Percentiles rank a stretch among this genome's conserved stretches.
Evolutionary conservation across 2,329 filamentous ascomycete species (phyloP).

Genomic region (Talaromyces sp.): DNA sequence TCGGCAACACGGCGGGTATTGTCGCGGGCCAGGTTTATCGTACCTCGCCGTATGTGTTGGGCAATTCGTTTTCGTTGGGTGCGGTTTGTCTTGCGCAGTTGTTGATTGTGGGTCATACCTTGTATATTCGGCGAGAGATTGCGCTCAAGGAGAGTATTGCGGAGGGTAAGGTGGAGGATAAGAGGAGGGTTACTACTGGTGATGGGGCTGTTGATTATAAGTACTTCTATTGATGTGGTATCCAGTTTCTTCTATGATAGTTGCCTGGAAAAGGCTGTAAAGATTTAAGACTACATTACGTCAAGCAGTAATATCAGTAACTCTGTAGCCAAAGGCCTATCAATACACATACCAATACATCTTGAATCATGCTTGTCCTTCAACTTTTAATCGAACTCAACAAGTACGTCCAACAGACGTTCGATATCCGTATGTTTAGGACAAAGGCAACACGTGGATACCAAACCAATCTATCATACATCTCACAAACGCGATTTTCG

Average conservation of each 20-base stretch:
- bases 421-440: too few relatives aligned
- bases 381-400: not conserved
- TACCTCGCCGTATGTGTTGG: conserved; percentile 36
- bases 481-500: conserved; percentile 9
- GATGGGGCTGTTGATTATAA: conserved; percentile 51
- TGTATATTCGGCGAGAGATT: conserved; percentile 48
- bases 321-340: not conserved
- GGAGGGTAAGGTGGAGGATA: conserved; percentile 46
- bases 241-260: too few relatives aligned
- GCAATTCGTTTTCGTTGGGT: conserved; percentile 40
- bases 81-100: conserved; percentile 37
- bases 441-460: not conserved
- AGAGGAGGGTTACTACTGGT: conserved; percentile 47
- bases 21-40: conserved; percentile 50
- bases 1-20: conserved; percentile 52
- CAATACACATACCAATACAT: not conserved
- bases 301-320: not conserved
- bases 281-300: not conserved
- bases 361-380: not conserved
- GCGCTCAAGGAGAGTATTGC: conserved; percentile 40
- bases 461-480: not conserved
- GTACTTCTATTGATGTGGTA: conserved; percentile 44
- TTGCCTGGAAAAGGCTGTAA: too few relatives aligned
- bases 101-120: conserved; percentile 41
- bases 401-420: not conserved